Base-by-base conservation (phyloP, 352 stramenopile genomes). In the Aphanomyces cochlioides region DNA sequence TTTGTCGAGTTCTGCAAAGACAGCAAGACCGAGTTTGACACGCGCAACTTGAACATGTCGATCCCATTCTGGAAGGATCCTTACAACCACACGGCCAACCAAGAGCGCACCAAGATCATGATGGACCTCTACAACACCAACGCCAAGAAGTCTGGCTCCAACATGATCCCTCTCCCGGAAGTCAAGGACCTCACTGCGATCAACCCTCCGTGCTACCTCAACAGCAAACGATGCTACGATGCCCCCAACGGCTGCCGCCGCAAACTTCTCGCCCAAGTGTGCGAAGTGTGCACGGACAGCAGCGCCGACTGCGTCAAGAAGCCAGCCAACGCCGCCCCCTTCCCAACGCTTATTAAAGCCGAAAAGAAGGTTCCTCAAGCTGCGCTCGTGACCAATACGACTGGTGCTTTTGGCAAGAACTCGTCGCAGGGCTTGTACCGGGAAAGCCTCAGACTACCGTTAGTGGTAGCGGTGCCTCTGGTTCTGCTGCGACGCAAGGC, bases 121-220 rank as follows among this genome's bases (percentile, higher is more conserved):
- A 76, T 93, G 13, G 58, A 73, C 7, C 59, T 81, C 72, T 91
- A 91, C 75, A 90, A 90, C 72, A 34, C 40, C 48, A 57, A 72
- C 47, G 73, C 69, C 47, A 73, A 81, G 21, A 59, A 78, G 38
- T 70, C 70, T 12, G 73, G 68, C 7, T 60, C 71, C 48, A 82
- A 78, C 60, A 90, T 90, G 77, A 56, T 50, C 19, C 43, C 82
- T 19, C 75, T 93, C 8, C 83, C 85, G 34, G 73, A 58, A 1
- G 43, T 90, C 13, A 69, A 69, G 0, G 48, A 67, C 50, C 76
- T 93, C 21, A 77, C 72, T 6, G 68, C 65, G 0, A 50, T 41
- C 5, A 93, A 93, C 73, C 85, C 85, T 5, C 69, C 79, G 56
- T 94, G 86, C 76, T 89, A 90, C 69, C 66, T 83, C 56, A 93